Conservation (phyloP, 257 asterid species). For the Solanum infundibuliforme region DNA sequence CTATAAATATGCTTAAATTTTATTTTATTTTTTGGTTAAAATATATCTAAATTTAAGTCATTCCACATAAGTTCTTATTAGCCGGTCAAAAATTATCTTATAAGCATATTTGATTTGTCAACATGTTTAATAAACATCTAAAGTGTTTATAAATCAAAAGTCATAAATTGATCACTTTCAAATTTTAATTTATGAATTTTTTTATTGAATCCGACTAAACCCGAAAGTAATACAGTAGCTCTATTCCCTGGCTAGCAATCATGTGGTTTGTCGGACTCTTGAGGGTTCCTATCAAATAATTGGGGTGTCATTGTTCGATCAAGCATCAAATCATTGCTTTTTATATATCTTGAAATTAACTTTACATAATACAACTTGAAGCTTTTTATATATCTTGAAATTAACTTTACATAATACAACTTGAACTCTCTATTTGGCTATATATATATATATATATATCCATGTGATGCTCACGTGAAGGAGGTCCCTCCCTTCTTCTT, state of each 20-base stretch:
- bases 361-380: background rate
- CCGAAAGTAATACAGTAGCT: background rate
- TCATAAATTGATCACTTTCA: too few species aligned
- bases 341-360: background rate
- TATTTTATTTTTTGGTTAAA: too few species aligned
- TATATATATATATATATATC: too few species aligned
- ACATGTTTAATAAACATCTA: too few species aligned
- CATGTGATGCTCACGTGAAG: constrained; percentile 4
- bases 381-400: background rate
- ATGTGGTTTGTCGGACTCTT: background rate
- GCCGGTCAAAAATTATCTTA: too few species aligned
- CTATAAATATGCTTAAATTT: too few species aligned
- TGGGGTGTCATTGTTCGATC: background rate
- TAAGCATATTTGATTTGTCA: too few species aligned
- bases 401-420: background rate
- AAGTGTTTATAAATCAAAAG: too few species aligned
- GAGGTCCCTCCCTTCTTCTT: background rate
- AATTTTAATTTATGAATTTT: too few species aligned
- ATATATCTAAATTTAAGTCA: background rate
- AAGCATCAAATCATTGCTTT: background rate
- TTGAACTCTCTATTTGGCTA: background rate
- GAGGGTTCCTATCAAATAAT: background rate
- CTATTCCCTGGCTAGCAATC: background rate
- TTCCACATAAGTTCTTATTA: background rate
- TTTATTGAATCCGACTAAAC: too few species aligned